Evolutionary conservation across 2,329 filamentous ascomycete species (phyloP).

Genomic region (Nemania sp.): DNA sequence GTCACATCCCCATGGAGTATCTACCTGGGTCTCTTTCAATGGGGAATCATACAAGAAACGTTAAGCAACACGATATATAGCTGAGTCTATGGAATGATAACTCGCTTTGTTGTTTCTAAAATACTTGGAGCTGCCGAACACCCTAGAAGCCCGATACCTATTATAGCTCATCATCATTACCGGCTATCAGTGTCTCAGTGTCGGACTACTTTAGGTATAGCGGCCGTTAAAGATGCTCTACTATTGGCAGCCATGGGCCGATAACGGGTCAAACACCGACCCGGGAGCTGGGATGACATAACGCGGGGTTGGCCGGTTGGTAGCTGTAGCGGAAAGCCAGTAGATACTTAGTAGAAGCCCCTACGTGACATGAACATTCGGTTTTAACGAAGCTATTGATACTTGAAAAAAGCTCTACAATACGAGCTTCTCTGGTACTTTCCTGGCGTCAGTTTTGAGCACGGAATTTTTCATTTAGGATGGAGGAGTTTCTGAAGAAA

Average conservation of each 20-base stretch:
- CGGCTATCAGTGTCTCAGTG: too few species aligned
- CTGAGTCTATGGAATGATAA: too few species aligned
- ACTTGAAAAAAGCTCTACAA: neutral
- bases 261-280: conserved; percentile 2
- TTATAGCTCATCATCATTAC: too few species aligned
- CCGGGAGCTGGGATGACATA: neutral
- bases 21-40: too few species aligned
- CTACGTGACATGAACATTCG: neutral
- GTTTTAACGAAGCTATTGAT: neutral
- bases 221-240: neutral
- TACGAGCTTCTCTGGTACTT: neutral
- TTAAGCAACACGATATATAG: too few species aligned
- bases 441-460: neutral
- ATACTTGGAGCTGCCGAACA: too few species aligned
- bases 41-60: too few species aligned
- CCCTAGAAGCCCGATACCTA: too few species aligned
- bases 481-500: conserved; percentile 11
- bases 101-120: too few species aligned
- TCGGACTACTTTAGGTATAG: too few species aligned
- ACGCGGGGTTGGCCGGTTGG: neutral
- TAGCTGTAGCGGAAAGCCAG: conserved; percentile 1
- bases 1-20: too few species aligned
- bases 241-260: neutral
- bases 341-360: conserved; percentile 3
- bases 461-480: neutral